Percentiles rank a stretch among this genome's conserved stretches.
phyloP scores from a whole-genome alignment of 1,139 yeast species.

The Pneumocystis canis region DNA sequence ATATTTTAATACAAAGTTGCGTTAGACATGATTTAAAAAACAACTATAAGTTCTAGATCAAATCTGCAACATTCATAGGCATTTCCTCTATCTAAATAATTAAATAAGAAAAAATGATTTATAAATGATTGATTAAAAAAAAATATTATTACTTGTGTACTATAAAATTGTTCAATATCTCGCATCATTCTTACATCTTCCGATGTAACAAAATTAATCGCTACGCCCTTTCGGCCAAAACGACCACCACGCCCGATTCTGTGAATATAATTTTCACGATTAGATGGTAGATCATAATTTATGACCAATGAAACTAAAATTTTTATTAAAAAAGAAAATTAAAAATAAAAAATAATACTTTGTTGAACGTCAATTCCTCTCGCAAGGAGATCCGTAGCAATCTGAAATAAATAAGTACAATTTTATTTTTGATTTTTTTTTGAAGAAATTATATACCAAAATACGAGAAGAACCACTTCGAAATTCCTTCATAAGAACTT shows the following conservation, averaged over 20 bases:
- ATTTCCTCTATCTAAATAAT: slow-evolving; percentile 56
- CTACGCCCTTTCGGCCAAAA: slow-evolving; percentile 99
- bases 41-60: slow-evolving; percentile 2
- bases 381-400: slow-evolving; percentile 94
- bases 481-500: slow-evolving; percentile 75
- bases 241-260: slow-evolving; percentile 99
- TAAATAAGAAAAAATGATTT: neutral
- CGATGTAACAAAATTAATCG: slow-evolving; percentile 90
- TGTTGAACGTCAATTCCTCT: slow-evolving; percentile 99
- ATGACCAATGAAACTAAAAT: slow-evolving; percentile 73
- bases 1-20: neutral
- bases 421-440: slow-evolving; percentile 67
- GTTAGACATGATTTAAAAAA: neutral
- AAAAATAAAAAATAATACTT: slow-evolving; percentile 13
- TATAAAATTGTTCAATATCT: slow-evolving; percentile 96
- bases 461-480: neutral
- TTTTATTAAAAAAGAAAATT: neutral
- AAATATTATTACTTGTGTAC: slow-evolving; percentile 47
- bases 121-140: neutral
- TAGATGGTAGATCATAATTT: slow-evolving; percentile 93
- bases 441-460: neutral
- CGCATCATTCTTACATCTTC: slow-evolving; percentile 88
- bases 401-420: slow-evolving; percentile 93
- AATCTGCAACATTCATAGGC: slow-evolving; percentile 61
- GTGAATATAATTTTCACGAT: slow-evolving; percentile 97